Conservation (phyloP, 164 flowering plant genomes). For the Tetracentron sinense region DNA sequence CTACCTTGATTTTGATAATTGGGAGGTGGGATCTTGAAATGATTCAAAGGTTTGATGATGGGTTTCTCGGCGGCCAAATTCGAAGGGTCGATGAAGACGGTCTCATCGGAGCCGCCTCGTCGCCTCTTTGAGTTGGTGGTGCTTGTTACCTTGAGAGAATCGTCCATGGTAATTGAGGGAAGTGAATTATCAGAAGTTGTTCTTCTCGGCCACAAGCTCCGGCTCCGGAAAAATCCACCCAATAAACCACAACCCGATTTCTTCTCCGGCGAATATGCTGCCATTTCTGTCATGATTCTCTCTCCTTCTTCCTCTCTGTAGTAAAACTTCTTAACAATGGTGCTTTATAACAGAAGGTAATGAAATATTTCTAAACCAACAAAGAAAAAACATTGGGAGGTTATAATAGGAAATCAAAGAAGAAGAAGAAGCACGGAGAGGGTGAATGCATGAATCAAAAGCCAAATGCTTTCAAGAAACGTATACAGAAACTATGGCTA, state of each 20-base stretch:
- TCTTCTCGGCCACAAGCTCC: slow-evolving; percentile 44
- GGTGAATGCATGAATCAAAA: too few relatives aligned
- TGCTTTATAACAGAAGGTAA: too few relatives aligned
- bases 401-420: too few relatives aligned
- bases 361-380: too few relatives aligned
- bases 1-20: slow-evolving; percentile 20
- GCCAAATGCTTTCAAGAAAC: too few relatives aligned
- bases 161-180: slow-evolving; percentile 18
- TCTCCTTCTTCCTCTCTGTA: neutral
- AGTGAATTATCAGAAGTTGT: slow-evolving; percentile 41
- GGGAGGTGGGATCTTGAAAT: slow-evolving; percentile 15
- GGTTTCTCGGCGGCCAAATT: slow-evolving; percentile 23
- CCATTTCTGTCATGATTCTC: slow-evolving; percentile 24
- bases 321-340: neutral
- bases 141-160: slow-evolving; percentile 14
- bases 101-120: slow-evolving; percentile 37
- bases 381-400: neutral
- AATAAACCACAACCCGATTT: slow-evolving; percentile 54
- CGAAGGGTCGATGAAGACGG: slow-evolving; percentile 17
- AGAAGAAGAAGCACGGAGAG: too few relatives aligned
- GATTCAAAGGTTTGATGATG: slow-evolving; percentile 10
- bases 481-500: too few relatives aligned
- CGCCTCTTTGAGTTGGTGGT: slow-evolving; percentile 33
- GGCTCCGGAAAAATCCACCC: slow-evolving; percentile 45
- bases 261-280: slow-evolving; percentile 35